Percentiles rank a stretch among this genome's conserved stretches.
These are phyloP conservation scores for Sugiyamaella mastotermitis DNA, from an alignment of 805 yeast genomes.

Conservation along the genomic window DNA sequence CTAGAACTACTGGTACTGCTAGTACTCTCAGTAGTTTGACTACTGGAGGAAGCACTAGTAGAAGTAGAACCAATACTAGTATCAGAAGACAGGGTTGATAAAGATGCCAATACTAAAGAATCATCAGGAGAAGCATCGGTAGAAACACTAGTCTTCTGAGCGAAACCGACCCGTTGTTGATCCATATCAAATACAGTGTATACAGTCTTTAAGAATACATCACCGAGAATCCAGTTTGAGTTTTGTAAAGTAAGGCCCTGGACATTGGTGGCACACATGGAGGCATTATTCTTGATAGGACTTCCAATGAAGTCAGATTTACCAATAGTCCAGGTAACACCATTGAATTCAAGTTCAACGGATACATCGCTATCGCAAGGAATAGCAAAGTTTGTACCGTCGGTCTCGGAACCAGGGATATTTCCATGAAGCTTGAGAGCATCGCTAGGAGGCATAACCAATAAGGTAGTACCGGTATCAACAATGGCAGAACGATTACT, in stretches of 20 bases:
- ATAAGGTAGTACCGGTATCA: slow-evolving; percentile 64
- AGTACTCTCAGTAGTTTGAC: not conserved
- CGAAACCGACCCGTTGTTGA: slow-evolving; percentile 47
- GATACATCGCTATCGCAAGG: slow-evolving; percentile 44
- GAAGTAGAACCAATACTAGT: slow-evolving; percentile 1
- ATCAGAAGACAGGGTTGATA: not conserved
- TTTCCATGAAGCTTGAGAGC: slow-evolving; percentile 49
- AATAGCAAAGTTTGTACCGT: slow-evolving; percentile 59
- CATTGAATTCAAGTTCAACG: slow-evolving; percentile 39
- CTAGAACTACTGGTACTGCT: not conserved
- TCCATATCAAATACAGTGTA: slow-evolving; percentile 55
- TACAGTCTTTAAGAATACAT: slow-evolving; percentile 49
- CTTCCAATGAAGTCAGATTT: slow-evolving; percentile 45
- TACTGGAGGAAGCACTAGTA: not conserved
- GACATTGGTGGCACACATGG: slow-evolving; percentile 58
- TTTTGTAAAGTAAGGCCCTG: slow-evolving; percentile 45
- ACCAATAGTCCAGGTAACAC: slow-evolving; percentile 39
- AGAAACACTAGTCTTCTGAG: slow-evolving; percentile 30
- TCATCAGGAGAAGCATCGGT: slow-evolving; percentile 19
- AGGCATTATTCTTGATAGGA: slow-evolving; percentile 36
- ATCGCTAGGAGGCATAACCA: slow-evolving; percentile 49
- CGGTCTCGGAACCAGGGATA: slow-evolving; percentile 45
- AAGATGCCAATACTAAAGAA: slow-evolving; percentile 12
- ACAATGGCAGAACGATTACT: slow-evolving; percentile 37
- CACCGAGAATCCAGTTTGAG: slow-evolving; percentile 57